phyloP scores from a whole-genome alignment of 495 filamentous ascomycete genomes.

The Podospora anserina region DNA sequence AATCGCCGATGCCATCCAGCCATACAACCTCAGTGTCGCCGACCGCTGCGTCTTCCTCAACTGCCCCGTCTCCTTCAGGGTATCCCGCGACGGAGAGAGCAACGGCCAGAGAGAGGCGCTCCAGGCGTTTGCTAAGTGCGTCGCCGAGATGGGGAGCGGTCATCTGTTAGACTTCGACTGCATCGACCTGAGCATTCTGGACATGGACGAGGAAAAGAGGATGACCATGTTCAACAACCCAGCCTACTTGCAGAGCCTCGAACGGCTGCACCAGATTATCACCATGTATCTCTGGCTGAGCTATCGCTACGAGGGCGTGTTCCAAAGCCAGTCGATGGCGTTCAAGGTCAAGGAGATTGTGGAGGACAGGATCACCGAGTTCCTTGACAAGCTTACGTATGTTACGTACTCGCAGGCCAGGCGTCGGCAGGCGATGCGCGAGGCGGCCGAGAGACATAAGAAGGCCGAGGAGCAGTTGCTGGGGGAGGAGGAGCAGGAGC shows the following conservation, averaged over 20 bases:
- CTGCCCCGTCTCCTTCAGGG: slow-evolving; percentile 53
- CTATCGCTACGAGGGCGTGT: slow-evolving; percentile 70
- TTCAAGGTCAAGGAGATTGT: slow-evolving; percentile 75
- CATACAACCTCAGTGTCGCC: slow-evolving; percentile 57
- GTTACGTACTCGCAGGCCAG: slow-evolving; percentile 16
- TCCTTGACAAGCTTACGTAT: slow-evolving; percentile 47
- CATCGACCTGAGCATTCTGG: slow-evolving; percentile 67
- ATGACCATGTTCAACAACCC: slow-evolving; percentile 24
- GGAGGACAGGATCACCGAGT: slow-evolving; percentile 70
- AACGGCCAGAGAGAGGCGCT: slow-evolving; percentile 40
- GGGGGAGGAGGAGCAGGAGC: background rate
- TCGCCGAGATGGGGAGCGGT: slow-evolving; percentile 62
- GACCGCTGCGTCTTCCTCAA: slow-evolving; percentile 75
- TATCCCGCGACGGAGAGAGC: slow-evolving; percentile 21
- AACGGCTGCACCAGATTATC: slow-evolving; percentile 74
- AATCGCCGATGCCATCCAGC: slow-evolving; percentile 68
- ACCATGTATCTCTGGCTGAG: slow-evolving; percentile 87
- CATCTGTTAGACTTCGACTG: slow-evolving; percentile 60
- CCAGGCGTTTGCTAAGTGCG: slow-evolving; percentile 59
- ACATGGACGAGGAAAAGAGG: slow-evolving; percentile 34
- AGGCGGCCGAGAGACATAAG: slow-evolving; percentile 16
- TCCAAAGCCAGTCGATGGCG: slow-evolving; percentile 71
- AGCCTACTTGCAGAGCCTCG: slow-evolving; percentile 61
- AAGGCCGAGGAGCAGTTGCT: slow-evolving; percentile 14
- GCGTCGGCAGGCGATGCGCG: slow-evolving; percentile 23